Conservation (phyloP, 257 asterid species). For the Ligustrum vulgare region DNA sequence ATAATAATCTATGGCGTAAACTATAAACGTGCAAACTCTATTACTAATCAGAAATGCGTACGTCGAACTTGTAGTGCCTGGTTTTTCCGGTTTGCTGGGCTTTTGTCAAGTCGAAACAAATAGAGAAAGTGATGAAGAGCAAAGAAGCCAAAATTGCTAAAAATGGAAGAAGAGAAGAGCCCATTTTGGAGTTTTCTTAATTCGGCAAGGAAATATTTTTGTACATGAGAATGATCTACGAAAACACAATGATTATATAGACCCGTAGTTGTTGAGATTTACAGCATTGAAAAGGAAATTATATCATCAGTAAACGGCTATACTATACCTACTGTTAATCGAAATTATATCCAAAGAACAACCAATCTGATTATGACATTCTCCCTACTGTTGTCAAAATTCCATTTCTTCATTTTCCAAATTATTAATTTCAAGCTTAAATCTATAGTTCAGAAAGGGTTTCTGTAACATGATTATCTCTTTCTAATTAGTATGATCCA, state of each 20-base stretch:
- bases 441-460: not conserved
- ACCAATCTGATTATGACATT: conserved; percentile 28
- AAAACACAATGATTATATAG: not conserved
- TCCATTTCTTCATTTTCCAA: not conserved
- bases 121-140: conserved; percentile 5
- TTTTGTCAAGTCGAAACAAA: conserved; percentile 1
- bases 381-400: conserved; percentile 8
- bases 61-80: conserved; percentile 45
- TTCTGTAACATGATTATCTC: not conserved
- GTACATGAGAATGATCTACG: not conserved
- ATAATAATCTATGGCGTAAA: not conserved
- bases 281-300: conserved; percentile 18
- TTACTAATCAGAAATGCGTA: not conserved
- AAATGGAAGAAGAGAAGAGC: not conserved
- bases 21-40: not conserved
- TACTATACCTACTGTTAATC: conserved; percentile 28
- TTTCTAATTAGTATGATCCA: not conserved
- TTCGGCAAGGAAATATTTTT: not conserved
- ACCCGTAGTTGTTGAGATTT: not conserved
- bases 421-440: not conserved
- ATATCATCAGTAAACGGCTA: conserved; percentile 15
- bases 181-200: conserved; percentile 19
- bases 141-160: not conserved
- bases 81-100: conserved; percentile 29
- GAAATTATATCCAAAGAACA: conserved; percentile 1